Percentiles rank a stretch among this genome's conserved stretches.
phyloP scores from a whole-genome alignment of 202 grass and related monocot genomes.

The Setaria italica region DNA sequence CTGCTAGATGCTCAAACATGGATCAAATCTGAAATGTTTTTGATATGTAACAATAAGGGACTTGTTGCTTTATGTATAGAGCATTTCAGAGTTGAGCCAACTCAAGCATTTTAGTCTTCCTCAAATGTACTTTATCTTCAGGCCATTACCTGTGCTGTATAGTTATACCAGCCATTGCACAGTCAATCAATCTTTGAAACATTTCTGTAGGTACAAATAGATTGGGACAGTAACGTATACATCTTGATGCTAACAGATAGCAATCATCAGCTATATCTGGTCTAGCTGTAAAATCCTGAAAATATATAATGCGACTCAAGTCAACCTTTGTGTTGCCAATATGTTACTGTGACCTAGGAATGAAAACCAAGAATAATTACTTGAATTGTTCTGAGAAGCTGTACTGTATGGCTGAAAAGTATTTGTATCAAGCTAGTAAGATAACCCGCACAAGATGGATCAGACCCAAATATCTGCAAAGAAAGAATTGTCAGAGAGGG shows the following conservation, averaged over 20 bases:
- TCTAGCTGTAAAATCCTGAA: constrained; percentile 98
- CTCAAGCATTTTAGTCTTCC: constrained; percentile 13
- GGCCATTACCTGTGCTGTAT: constrained; percentile 87
- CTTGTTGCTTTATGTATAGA: neutral
- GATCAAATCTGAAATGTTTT: neutral
- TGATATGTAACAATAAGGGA: neutral
- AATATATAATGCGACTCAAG: constrained; percentile 21
- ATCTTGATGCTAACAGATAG: constrained; percentile 95
- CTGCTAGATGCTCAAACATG: neutral
- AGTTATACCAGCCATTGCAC: constrained; percentile 90
- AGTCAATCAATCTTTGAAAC: constrained; percentile 87
- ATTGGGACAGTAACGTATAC: constrained; percentile 92
- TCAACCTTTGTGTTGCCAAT: constrained; percentile 31
- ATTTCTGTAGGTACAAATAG: constrained; percentile 81
- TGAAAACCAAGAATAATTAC: constrained; percentile 56
- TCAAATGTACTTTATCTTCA: constrained; percentile 25
- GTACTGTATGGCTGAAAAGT: constrained; percentile 87
- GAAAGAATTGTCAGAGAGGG: constrained; percentile 48
- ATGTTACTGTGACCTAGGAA: constrained; percentile 18
- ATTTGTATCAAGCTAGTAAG: constrained; percentile 85
- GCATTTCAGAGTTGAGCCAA: constrained; percentile 1
- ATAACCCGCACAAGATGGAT: constrained; percentile 78
- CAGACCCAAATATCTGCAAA: constrained; percentile 94
- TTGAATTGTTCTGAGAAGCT: constrained; percentile 82
- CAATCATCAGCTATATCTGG: constrained; percentile 99